Evolutionary conservation across 805 yeast genomes (phyloP), one percentile per base, ranked within the genome.

Genomic region (Diddensiella transvaalensis): DNA sequence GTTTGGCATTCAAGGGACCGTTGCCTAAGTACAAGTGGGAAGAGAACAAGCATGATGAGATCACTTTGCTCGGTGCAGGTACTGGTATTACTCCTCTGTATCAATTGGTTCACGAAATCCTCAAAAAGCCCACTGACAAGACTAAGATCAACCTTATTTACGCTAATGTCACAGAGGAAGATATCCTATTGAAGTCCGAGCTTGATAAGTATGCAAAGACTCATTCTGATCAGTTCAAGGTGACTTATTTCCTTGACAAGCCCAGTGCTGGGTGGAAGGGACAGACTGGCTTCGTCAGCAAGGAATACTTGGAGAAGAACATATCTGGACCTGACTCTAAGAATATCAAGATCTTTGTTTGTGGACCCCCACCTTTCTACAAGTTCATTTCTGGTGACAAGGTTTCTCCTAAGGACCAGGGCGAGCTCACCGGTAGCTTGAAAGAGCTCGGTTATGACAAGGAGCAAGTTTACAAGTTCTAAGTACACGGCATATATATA

Each of bases 361-460:
- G 99, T 70, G 99, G 99, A 48, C 99, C 99, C 51, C 95, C 96
- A 62, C 85, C 86, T 37, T 76, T 93, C 66, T 87, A 87, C 82
- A 76, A 84, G 47, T 89, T 96, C 50, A 63, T 89, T 58, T 87
- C 96, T 22, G 99, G 99, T 64, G 67, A 69, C 60, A 91, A 91
- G 79, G 75, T 71, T 41, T 82, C 93, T 44, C 95, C 96, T 59
- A 61, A 82, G 47, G 97, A 90, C 65, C 99, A 93, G 76, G 99
- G 99, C 71, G 96, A 87, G 71, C 78, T 93, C 49, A 74, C 83
- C 23, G 99, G 99, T 64, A 80, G 83, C 44, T 80, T 93, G 65
- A 80, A 80, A 60, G 97, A 91, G 40, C 78, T 93, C 57, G 97
- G 97, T 46, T 90, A 77, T 81, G 72, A 79, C 68, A 84, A 85